Evolutionary conservation across 176 grass and related monocot species (phyloP).

Genomic region (Cocos nucifera): DNA sequence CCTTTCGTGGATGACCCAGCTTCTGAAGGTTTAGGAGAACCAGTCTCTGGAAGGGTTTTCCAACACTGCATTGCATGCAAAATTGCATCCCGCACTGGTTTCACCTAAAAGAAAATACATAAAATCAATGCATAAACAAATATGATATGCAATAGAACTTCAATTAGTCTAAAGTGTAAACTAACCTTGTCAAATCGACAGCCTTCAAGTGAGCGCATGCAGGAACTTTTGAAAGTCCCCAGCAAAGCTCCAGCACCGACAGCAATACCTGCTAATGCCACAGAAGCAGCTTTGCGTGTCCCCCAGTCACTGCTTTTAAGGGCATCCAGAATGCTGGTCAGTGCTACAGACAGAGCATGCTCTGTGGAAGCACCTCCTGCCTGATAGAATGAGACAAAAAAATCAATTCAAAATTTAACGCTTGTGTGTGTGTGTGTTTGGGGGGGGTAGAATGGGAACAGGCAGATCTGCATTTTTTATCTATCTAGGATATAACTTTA

Average conservation of each 20-base stretch:
- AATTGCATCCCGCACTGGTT: constrained; percentile 88
- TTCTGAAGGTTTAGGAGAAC: constrained; percentile 81
- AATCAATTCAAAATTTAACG: background rate
- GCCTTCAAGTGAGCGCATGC: constrained; percentile 62
- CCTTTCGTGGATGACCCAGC: constrained; percentile 84
- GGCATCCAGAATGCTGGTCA: constrained; percentile 68
- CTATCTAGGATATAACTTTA: too few relatives aligned
- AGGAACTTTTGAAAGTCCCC: constrained; percentile 50
- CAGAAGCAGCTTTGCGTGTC: constrained; percentile 68
- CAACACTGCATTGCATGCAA: constrained; percentile 75
- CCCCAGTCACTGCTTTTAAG: constrained; percentile 83
- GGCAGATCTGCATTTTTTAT: too few relatives aligned
- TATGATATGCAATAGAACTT: too few relatives aligned
- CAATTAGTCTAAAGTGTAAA: background rate
- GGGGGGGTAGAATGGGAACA: too few relatives aligned
- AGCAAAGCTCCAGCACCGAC: constrained; percentile 59
- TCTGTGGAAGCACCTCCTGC: constrained; percentile 72
- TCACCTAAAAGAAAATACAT: constrained; percentile 40
- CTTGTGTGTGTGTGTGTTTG: too few relatives aligned
- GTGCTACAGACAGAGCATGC: constrained; percentile 49
- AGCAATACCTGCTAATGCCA: constrained; percentile 69
- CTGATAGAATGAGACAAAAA: constrained; percentile 24
- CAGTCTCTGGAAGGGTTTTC: constrained; percentile 69
- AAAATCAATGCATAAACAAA: too few relatives aligned
- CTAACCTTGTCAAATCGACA: constrained; percentile 94